Conservation (phyloP, 805 yeast species). For the Spathaspora boniae region DNA sequence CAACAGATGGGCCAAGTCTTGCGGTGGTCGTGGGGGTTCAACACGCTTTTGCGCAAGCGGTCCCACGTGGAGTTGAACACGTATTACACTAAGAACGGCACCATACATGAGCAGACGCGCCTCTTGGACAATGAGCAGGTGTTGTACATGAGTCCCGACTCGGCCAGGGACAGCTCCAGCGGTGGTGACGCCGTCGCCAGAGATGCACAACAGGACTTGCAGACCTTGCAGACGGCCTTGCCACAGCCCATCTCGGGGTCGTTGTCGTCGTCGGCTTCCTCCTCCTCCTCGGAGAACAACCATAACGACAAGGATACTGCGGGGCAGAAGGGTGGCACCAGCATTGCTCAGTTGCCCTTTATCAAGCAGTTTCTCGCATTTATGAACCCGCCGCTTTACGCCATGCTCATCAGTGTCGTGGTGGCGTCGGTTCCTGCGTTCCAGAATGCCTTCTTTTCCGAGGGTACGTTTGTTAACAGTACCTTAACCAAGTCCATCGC, state of each 20-base stretch:
- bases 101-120: conserved; percentile 5
- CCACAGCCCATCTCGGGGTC: too few species aligned
- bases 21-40: conserved; percentile 88
- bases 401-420: conserved; percentile 65
- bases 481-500: conserved; percentile 61
- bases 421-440: conserved; percentile 65
- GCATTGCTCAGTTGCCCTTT: conserved; percentile 6
- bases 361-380: conserved; percentile 30
- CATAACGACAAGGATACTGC: not conserved
- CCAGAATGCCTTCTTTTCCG: conserved; percentile 51
- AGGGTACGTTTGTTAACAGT: conserved; percentile 58
- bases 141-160: conserved; percentile 2
- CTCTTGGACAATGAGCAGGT: conserved; percentile 7
- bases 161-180: conserved; percentile 1
- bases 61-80: conserved; percentile 33
- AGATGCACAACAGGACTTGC: not conserved
- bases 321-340: not conserved
- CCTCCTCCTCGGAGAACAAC: not conserved
- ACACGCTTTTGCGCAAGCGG: conserved; percentile 57
- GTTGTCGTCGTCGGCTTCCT: not conserved
- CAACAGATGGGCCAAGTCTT: conserved; percentile 82
- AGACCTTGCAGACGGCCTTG: too few species aligned
- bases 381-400: conserved; percentile 83
- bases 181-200: not conserved
- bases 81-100: conserved; percentile 12